Evolutionary conservation across 192 early-diverging fungal species (phyloP).

Genomic region (Rhizoclosmatium globosum): DNA sequence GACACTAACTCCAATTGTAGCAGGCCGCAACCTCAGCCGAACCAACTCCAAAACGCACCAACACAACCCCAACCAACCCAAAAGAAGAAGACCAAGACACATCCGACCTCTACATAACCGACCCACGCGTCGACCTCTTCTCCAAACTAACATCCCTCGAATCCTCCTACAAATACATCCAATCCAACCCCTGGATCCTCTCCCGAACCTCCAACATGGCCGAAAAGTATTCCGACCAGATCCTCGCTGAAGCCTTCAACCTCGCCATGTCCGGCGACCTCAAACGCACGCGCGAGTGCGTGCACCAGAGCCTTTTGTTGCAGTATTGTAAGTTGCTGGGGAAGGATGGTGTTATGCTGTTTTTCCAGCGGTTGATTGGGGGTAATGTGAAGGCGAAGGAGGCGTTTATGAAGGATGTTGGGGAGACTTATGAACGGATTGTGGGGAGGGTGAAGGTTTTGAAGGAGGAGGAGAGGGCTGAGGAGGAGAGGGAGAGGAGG

Average conservation of each 20-base stretch:
- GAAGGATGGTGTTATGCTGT: conserved; percentile 81
- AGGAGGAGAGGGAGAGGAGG: conserved; percentile 57
- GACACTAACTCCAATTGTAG: not conserved
- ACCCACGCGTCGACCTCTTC: conserved; percentile 44
- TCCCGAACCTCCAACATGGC: conserved; percentile 7
- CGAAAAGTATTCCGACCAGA: conserved; percentile 79
- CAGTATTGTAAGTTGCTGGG: conserved; percentile 88
- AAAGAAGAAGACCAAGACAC: conserved; percentile 42
- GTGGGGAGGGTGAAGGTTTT: conserved; percentile 75
- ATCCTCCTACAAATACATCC: conserved; percentile 63
- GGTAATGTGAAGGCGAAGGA: conserved; percentile 66
- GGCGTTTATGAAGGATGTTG: conserved; percentile 89
- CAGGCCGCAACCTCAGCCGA: conserved; percentile 20
- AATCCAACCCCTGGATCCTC: conserved; percentile 74
- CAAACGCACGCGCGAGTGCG: conserved; percentile 73
- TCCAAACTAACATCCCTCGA: conserved; percentile 35
- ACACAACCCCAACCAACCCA: not conserved
- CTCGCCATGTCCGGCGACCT: conserved; percentile 77
- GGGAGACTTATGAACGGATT: conserved; percentile 84
- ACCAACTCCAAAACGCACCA: not conserved
- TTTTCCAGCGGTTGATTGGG: conserved; percentile 77
- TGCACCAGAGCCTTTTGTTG: conserved; percentile 83
- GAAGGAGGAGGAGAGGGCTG: conserved; percentile 61
- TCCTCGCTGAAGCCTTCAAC: conserved; percentile 85
- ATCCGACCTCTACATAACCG: conserved; percentile 47